Conservation (phyloP, 331 rosid genomes). For the Ulmus americana region DNA sequence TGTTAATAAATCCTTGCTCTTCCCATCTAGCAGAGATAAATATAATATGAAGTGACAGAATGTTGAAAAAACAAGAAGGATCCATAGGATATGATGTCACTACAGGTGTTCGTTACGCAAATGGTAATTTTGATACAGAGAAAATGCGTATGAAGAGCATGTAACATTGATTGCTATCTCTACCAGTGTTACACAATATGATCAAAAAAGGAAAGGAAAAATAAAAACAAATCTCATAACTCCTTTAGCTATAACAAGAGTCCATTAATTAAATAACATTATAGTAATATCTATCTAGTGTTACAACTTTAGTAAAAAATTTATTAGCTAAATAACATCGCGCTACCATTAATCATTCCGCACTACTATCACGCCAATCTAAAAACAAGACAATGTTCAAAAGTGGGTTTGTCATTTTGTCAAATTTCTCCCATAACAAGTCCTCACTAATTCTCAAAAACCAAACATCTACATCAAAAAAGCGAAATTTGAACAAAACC, state of each 20-base stretch:
- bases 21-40: slow-evolving; percentile 49
- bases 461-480: not conserved
- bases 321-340: not conserved
- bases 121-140: not conserved
- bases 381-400: too few species aligned
- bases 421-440: not conserved
- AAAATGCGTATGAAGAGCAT: not conserved
- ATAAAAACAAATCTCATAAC: too few species aligned
- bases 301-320: not conserved
- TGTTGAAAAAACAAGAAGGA: not conserved
- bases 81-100: not conserved
- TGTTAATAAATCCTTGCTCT: slow-evolving; percentile 79
- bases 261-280: too few species aligned
- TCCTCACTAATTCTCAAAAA: not conserved
- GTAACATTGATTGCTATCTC: not conserved
- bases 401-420: too few species aligned
- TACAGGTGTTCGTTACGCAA: not conserved
- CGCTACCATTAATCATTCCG: too few species aligned
- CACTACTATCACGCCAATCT: too few species aligned
- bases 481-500: not conserved
- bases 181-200: not conserved
- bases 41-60: slow-evolving; percentile 3
- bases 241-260: too few species aligned
- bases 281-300: too few species aligned
- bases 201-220: too few species aligned